A percentile compares a stretch with the other conserved stretches of the same genome.
Conservation (phyloP, 2,329 filamentous ascomycete genomes). For the Ophiostoma sp. region DNA sequence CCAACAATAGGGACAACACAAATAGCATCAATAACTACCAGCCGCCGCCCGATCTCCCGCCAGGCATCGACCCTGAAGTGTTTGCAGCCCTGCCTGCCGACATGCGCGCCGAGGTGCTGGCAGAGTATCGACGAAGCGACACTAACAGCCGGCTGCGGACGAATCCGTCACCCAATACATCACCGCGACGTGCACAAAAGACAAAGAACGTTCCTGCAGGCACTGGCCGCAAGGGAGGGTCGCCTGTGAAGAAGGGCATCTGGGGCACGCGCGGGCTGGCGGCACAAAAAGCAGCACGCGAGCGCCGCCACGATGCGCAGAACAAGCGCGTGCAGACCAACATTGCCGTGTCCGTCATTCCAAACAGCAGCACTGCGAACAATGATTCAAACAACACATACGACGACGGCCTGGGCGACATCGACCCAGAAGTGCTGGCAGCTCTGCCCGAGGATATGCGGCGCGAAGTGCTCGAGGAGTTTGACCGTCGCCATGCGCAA, state of each 20-base stretch:
- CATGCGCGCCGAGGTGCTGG: constrained; percentile 76
- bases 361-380: not conserved
- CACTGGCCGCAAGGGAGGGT: constrained; percentile 6
- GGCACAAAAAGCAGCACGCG: constrained; percentile 31
- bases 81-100: constrained; percentile 79
- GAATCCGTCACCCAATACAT: constrained; percentile 46
- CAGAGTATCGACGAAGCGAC: constrained; percentile 56
- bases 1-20: not conserved
- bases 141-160: not conserved
- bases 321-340: constrained; percentile 67
- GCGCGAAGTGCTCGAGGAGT: constrained; percentile 66
- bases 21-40: not conserved
- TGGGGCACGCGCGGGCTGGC: constrained; percentile 21
- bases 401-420: constrained; percentile 25
- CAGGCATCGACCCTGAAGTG: constrained; percentile 79
- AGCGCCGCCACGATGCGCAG: constrained; percentile 49
- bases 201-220: constrained; percentile 5
- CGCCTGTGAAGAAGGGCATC: constrained; percentile 22
- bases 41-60: constrained; percentile 45
- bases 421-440: constrained; percentile 14
- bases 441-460: constrained; percentile 15
- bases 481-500: constrained; percentile 44
- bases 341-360: constrained; percentile 45
- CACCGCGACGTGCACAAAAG: constrained; percentile 37
- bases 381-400: constrained; percentile 21